Base-by-base conservation (phyloP, 306 rosid species). In the Acacia acuminata region DNA sequence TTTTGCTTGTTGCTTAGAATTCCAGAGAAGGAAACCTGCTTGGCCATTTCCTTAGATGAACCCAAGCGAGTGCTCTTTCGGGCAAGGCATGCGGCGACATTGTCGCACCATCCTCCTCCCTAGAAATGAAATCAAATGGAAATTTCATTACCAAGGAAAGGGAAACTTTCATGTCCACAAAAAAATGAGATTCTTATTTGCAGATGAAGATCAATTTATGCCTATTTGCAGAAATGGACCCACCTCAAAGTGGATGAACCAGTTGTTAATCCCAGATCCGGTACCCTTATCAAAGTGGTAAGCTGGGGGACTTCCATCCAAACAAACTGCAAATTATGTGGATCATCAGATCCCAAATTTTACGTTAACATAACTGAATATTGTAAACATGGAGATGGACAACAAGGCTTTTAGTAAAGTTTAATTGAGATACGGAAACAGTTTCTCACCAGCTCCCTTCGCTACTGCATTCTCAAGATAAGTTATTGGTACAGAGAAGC, bases 91-190 rank as follows among this genome's bases (percentile, higher is more conserved):
- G 90, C 88, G 7, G 98, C 89, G 73, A 86, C 91, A 87, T 96
- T 91, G 88, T 94, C 90, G 88, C 99, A 96, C 99, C 99, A 96
- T 82, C 93, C 98, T 73, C 99, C 99, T 82, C 99, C 99, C 99
- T 96, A 47, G 6, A 77, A 83, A 73, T 45, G 68, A 82, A 81
- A 72, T 42, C 13, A 72, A 82, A 82, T 50, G 61, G 15, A 83
- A 65, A 61, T 40, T 72, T 38, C 71, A 83, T 43, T 45, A 22
- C 10, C 74, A 76, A 48, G 50, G 40, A 44, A 77, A 63, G 38
- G 10, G 43, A 14, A 48, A 17, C 78, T 48, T 71, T 71, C 48
- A 27, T 63, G 73, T 73, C 34, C 32, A 48, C 51, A 58, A 66
- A 82, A 69, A 47, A 69, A 47, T 53, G 4, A 64, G 20, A 22